phyloP scores from a whole-genome alignment of 805 yeast genomes.

The Alloascoidea africana region DNA sequence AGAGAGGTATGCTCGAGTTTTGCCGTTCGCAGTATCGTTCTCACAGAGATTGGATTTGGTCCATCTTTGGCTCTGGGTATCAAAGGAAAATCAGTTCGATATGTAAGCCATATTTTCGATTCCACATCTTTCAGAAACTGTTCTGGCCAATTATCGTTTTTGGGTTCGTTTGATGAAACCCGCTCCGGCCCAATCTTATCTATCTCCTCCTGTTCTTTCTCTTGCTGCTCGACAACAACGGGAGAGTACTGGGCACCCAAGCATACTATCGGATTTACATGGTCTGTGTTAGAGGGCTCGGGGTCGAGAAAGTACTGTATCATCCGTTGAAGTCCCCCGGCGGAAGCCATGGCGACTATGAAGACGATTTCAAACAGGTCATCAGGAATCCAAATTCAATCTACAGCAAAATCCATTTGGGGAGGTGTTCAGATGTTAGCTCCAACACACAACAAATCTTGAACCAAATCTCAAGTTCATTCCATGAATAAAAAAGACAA shows the following conservation, averaged over 20 bases:
- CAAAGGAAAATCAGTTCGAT: conserved; percentile 70
- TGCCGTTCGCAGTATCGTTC: conserved; percentile 37
- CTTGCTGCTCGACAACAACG: too few relatives aligned
- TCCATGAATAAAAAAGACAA: conserved; percentile 6
- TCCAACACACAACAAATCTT: conserved; percentile 6
- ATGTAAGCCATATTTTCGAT: conserved; percentile 60
- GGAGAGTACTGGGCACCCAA: conserved; percentile 21
- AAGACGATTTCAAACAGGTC: conserved; percentile 7
- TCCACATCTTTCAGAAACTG: conserved; percentile 35
- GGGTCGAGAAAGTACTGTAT: conserved; percentile 27
- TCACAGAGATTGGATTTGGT: conserved; percentile 57
- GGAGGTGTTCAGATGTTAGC: conserved; percentile 5
- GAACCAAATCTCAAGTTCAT: conserved; percentile 5
- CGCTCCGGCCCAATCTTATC: too few relatives aligned
- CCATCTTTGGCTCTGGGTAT: conserved; percentile 53
- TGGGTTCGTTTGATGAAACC: too few relatives aligned
- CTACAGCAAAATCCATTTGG: conserved; percentile 6
- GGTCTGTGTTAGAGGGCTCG: conserved; percentile 24
- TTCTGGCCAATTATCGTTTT: too few relatives aligned
- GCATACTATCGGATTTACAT: conserved; percentile 20
- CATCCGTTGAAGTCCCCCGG: conserved; percentile 17
- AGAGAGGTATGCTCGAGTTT: conserved; percentile 22
- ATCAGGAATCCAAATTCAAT: conserved; percentile 4
- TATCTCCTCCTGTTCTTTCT: too few relatives aligned
- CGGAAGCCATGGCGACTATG: too few relatives aligned